phyloP scores from a whole-genome alignment of 1,284 basidiomycete genomes.

The Stereum hirsutum region DNA sequence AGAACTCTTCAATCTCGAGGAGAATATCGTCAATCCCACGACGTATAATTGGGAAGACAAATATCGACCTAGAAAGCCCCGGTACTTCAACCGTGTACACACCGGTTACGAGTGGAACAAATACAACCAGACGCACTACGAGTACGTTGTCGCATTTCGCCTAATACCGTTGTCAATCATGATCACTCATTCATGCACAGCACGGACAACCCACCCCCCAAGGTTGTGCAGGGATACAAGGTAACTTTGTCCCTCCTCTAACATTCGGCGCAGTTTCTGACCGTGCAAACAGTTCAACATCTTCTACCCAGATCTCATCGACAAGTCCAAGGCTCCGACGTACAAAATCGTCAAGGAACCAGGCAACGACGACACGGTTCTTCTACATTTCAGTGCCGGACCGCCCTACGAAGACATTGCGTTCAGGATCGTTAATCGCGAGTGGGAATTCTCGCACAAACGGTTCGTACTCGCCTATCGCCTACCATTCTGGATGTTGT shows the following conservation, averaged over 20 bases:
- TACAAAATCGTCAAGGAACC: slow-evolving; percentile 90
- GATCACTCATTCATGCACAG: slow-evolving; percentile 26
- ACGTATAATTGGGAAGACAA: slow-evolving; percentile 99
- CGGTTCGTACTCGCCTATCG: slow-evolving; percentile 35
- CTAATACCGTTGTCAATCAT: slow-evolving; percentile 1
- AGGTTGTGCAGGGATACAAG: slow-evolving; percentile 98
- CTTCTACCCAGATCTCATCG: slow-evolving; percentile 94
- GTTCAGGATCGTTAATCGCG: slow-evolving; percentile 94
- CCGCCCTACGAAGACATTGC: slow-evolving; percentile 99
- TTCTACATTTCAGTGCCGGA: slow-evolving; percentile 91
- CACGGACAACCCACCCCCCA: slow-evolving; percentile 93
- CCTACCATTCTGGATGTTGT: slow-evolving; percentile 5
- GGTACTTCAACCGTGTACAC: slow-evolving; percentile 98
- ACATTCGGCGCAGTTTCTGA: background rate
- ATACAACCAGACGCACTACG: slow-evolving; percentile 98
- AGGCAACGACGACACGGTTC: slow-evolving; percentile 90
- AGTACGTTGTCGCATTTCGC: slow-evolving; percentile 62
- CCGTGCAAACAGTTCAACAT: slow-evolving; percentile 65
- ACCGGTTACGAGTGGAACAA: slow-evolving; percentile 99
- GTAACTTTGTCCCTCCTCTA: slow-evolving; percentile 26
- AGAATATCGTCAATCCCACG: slow-evolving; percentile 71
- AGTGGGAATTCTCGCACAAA: slow-evolving; percentile 98
- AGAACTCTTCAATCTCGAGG: slow-evolving; percentile 88
- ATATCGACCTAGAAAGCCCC: slow-evolving; percentile 95
- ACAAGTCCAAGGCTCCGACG: slow-evolving; percentile 92